These are phyloP conservation scores for Rhizophlyctis rosea DNA, from an alignment of 192 early-diverging fungal species.

Conservation along the genomic window DNA sequence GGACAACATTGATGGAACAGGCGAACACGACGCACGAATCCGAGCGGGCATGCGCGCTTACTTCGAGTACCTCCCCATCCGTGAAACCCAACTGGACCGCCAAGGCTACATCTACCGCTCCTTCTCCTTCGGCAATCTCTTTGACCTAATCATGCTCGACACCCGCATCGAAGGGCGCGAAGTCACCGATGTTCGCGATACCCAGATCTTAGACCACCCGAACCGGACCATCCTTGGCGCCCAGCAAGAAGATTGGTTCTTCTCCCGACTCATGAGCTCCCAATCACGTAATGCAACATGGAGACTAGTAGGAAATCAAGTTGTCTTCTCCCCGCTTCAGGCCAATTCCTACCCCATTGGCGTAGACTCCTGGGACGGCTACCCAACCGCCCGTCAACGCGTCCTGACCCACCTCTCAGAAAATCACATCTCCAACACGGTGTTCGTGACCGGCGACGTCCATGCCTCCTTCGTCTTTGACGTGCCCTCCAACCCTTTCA, in stretches of 20 bases:
- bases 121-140: conserved; percentile 38
- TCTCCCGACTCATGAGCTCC: conserved; percentile 20
- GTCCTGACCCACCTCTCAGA: conserved; percentile 22
- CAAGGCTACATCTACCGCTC: conserved; percentile 33
- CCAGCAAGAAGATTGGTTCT: conserved; percentile 38
- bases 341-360: conserved; percentile 9
- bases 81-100: conserved; percentile 10
- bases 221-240: conserved; percentile 27
- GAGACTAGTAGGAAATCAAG: conserved; percentile 43
- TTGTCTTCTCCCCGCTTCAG: conserved; percentile 30
- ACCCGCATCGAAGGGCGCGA: conserved; percentile 39
- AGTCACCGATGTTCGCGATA: conserved; percentile 7
- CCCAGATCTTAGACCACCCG: background rate
- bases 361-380: conserved; percentile 37
- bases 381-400: conserved; percentile 28
- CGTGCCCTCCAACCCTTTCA: conserved; percentile 34
- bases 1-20: conserved; percentile 26
- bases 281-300: conserved; percentile 28
- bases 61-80: conserved; percentile 46
- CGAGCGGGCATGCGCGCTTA: conserved; percentile 37
- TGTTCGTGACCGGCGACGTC: conserved; percentile 40
- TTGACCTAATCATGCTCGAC: conserved; percentile 45
- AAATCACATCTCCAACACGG: conserved; percentile 28
- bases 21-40: conserved; percentile 17
- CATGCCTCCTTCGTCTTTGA: conserved; percentile 33